Evolutionary conservation across 805 yeast genomes (phyloP), one percentile per base, ranked within the genome.

Genomic region (Zygosaccharomyces bailii): DNA sequence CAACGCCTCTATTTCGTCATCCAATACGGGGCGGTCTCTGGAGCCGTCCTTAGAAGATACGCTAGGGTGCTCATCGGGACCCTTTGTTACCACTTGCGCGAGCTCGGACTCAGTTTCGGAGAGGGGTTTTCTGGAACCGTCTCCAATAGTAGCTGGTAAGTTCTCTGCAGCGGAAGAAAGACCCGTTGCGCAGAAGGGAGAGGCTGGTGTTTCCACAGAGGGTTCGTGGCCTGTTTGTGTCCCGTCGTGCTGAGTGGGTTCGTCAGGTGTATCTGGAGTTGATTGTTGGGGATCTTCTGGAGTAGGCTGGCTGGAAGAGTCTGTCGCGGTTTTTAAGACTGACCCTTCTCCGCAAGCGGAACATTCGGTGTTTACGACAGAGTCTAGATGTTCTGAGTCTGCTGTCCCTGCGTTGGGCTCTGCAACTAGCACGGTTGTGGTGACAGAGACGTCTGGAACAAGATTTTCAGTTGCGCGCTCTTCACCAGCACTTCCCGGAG

Each of bases 1-100:
- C 31, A 65, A 47, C 4, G 56, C 64, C 40, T 65, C 67, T 10
- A 64, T 63, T 18, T 65, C 69, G 18, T 32, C 44, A 32, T 42
- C 51, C 20, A 44, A 35, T 4, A 34, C 34, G 24, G 44, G 34
- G 16, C 25, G 20, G n/a, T n/a, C n/a, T n/a, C n/a, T 24, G 40
- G 14, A n/a, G n/a, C n/a, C n/a, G n/a, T n/a, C n/a, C 2, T 17
- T 29, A 29, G 32, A 29, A 29, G 7, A n/a, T n/a, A n/a, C n/a
- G n/a, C n/a, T n/a, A n/a, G n/a, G n/a, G n/a, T n/a, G n/a, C n/a
- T n/a, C n/a, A n/a, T n/a, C n/a, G n/a, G n/a, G n/a, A n/a, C n/a
- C n/a, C n/a, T n/a, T n/a, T n/a, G n/a, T n/a, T n/a, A n/a, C n/a
- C n/a, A n/a, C n/a, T n/a, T n/a, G n/a, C 6, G 31, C 31, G 16